These are phyloP conservation scores for Podila horticola DNA, from an alignment of 192 early-diverging fungal genomes.

Conservation along the genomic window DNA sequence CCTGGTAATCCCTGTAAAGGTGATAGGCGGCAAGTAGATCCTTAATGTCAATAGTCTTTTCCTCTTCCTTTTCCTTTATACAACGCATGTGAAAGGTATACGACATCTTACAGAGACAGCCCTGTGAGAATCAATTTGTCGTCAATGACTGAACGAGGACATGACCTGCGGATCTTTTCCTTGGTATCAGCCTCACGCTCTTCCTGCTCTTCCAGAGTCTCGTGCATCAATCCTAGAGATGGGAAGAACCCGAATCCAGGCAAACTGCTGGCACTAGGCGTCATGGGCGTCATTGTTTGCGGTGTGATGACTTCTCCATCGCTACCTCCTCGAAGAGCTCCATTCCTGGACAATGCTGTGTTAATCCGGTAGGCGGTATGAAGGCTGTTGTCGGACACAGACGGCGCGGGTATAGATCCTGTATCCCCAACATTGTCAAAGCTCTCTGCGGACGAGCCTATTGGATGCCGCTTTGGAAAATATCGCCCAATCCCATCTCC, in stretches of 20 bases:
- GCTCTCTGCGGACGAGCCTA: conserved; percentile 19
- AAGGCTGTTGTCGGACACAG: background rate
- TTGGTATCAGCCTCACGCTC: conserved; percentile 28
- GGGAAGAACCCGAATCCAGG: conserved; percentile 16
- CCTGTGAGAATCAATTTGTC: conserved; percentile 32
- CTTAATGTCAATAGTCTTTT: background rate
- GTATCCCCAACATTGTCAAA: conserved; percentile 13
- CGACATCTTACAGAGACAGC: conserved; percentile 16
- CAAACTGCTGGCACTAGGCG: conserved; percentile 17
- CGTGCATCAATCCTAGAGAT: conserved; percentile 30
- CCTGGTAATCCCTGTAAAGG: conserved; percentile 54
- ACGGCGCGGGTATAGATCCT: background rate
- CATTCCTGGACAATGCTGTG: too few relatives aligned
- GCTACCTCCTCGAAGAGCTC: too few relatives aligned
- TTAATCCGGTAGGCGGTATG: background rate
- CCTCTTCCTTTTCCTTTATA: background rate
- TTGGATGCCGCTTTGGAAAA: conserved; percentile 27
- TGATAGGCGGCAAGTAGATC: background rate
- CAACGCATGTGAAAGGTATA: background rate
- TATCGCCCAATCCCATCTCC: conserved; percentile 38
- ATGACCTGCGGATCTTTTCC: conserved; percentile 26
- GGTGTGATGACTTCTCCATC: background rate
- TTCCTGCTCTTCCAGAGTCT: conserved; percentile 33
- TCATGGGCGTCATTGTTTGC: conserved; percentile 4
- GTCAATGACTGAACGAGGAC: conserved; percentile 34